Evolutionary conservation across 1,284 basidiomycete genomes (phyloP).

Genomic region (Heterobasidion parviporum): DNA sequence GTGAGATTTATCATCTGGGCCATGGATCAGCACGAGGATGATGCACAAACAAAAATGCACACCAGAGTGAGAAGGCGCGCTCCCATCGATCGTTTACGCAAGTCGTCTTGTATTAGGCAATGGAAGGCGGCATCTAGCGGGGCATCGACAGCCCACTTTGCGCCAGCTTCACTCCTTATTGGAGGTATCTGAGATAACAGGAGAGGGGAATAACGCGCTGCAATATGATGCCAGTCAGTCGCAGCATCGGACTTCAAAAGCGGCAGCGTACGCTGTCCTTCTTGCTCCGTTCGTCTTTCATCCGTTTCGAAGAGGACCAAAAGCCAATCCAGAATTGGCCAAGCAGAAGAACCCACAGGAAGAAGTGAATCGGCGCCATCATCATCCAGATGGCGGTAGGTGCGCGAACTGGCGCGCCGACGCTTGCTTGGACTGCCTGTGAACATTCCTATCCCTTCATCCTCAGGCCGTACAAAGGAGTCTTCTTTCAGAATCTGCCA

Average conservation of each 20-base stretch:
- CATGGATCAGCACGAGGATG: conserved; percentile 5
- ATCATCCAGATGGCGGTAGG: conserved; percentile 17
- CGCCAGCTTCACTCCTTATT: conserved; percentile 35
- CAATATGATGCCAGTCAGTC: no score
- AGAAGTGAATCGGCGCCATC: conserved; percentile 17
- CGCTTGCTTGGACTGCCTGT: conserved; percentile 9
- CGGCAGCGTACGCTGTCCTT: conserved; percentile 23
- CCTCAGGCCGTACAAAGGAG: conserved; percentile 33
- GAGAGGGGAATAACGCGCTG: conserved; percentile 49
- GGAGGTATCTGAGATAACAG: conserved; percentile 60
- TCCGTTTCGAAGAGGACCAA: conserved; percentile 60
- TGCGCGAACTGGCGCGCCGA: conserved; percentile 4
- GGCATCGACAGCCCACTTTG: conserved; percentile 49
- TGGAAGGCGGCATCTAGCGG: conserved; percentile 50
- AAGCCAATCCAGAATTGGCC: conserved; percentile 59
- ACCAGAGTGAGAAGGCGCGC: conserved; percentile 45
- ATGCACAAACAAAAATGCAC: conserved; percentile 10
- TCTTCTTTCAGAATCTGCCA: conserved; percentile 54
- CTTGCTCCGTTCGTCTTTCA: conserved; percentile 27
- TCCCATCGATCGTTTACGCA: conserved; percentile 34
- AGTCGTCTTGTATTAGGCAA: conserved; percentile 36
- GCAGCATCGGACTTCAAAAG: background rate
- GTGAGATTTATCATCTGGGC: conserved; percentile 48
- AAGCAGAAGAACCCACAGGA: conserved; percentile 49
- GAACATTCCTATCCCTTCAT: conserved; percentile 5